Evolutionary conservation across 306 rosid genomes (phyloP), one percentile per base, ranked within the genome.

Genomic region (Fagus sylvatica): DNA sequence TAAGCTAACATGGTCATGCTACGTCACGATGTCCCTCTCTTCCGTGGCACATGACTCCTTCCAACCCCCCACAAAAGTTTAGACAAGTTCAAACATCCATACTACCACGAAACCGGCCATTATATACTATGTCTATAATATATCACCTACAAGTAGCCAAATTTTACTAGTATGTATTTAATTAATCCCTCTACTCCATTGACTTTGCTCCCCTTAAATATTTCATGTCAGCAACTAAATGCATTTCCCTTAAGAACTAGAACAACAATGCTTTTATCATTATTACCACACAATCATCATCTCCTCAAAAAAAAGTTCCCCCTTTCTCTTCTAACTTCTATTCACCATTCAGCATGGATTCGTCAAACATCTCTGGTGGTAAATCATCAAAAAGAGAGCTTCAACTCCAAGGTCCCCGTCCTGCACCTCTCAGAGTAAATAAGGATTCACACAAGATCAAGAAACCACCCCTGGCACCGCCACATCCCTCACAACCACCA

Each of bases 341-440:
- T 48, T 60, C 66, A 54, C 28, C 42, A 64, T 51, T 56, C 61
- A 75, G 40, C 67, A 87, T 87, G 90, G 76, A 84, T 3, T 80
- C 74, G 53, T 60, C 83, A 59, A 76, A 71, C 75, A 56, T 39
- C 43, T 74, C 89, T 7, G 7, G 83, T 0, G 88, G 89, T 39
- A 92, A 80, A 74, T 92, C 93, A 6, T 92, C 96, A 1, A 86
- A 83, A 81, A 88, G 84, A 80, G 94, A 90, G 84, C 88, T 93
- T 8, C 96, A 86, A 79, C 88, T 93, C 11, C 96, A 86, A 79
- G 98, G 98, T 1, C 93, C 93, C 5, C 91, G 98, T 13, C 98
- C 98, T 6, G 10, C 93, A 0, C 98, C 96, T 36, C 84, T 93
- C 2, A 89, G 59, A 82, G 65, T 93, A 69, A 79, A 82, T 79